A percentile compares a stretch with the other conserved stretches of the same genome.
phyloP scores from a whole-genome alignment of 1,139 yeast species.

The Geotrichum australiense region DNA sequence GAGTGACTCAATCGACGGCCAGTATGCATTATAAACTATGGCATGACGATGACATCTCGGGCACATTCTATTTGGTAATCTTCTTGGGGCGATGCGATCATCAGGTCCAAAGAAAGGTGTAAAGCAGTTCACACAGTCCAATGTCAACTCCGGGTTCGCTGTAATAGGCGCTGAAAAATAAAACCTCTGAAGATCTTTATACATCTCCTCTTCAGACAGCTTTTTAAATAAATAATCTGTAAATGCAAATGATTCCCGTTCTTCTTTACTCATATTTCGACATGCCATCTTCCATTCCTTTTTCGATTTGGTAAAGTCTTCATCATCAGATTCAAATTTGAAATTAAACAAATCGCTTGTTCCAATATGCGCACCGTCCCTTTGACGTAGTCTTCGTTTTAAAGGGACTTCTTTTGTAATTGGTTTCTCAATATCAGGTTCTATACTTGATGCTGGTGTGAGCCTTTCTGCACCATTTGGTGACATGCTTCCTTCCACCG shows the following conservation, averaged over 20 bases:
- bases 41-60: constrained; percentile 33
- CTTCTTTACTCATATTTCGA: constrained; percentile 8
- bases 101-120: constrained; percentile 24
- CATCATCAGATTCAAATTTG: constrained; percentile 16
- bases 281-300: constrained; percentile 13
- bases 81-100: constrained; percentile 16
- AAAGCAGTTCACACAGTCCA: constrained; percentile 26
- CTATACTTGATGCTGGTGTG: constrained; percentile 15
- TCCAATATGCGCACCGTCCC: constrained; percentile 4
- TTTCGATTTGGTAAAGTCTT: constrained; percentile 10
- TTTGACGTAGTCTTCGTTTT: constrained; percentile 12
- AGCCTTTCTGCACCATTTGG: constrained; percentile 7
- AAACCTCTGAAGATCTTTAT: constrained; percentile 16
- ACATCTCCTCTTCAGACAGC: constrained; percentile 10
- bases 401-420: constrained; percentile 10
- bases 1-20: constrained; percentile 26
- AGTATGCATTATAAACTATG: constrained; percentile 25
- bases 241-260: constrained; percentile 10
- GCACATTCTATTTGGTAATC: constrained; percentile 22
- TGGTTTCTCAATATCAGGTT: constrained; percentile 7
- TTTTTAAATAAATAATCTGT: constrained; percentile 15
- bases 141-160: constrained; percentile 17
- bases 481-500: constrained; percentile 5
- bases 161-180: constrained; percentile 23
- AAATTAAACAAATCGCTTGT: constrained; percentile 13